These are phyloP conservation scores for Kwoniella sp. DNA, from an alignment of 768 basidiomycete species.

Conservation along the genomic window DNA sequence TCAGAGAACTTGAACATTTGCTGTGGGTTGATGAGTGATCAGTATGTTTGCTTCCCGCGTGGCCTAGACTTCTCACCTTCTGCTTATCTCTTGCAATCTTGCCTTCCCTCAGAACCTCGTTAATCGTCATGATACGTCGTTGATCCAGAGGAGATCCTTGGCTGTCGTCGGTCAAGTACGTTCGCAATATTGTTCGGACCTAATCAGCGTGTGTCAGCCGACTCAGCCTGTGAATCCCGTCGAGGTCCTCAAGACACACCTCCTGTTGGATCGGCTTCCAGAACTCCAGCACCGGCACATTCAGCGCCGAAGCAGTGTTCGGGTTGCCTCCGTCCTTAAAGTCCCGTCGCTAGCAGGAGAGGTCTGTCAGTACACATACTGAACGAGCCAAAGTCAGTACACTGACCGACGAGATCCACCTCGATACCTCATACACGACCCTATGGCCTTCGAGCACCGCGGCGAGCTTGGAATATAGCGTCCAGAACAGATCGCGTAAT, in stretches of 20 bases:
- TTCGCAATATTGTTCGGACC: slow-evolving; percentile 76
- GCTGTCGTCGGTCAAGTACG: slow-evolving; percentile 90
- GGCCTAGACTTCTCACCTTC: slow-evolving; percentile 59
- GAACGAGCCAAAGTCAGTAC: background rate
- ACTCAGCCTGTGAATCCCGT: background rate
- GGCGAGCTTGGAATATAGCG: slow-evolving; percentile 87
- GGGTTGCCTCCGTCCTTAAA: slow-evolving; percentile 81
- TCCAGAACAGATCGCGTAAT: slow-evolving; percentile 91
- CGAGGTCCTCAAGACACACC: slow-evolving; percentile 54
- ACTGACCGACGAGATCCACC: slow-evolving; percentile 84
- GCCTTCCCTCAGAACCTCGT: slow-evolving; percentile 83
- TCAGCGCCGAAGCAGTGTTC: slow-evolving; percentile 57
- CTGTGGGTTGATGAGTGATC: slow-evolving; percentile 53
- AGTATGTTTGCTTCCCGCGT: too few species aligned
- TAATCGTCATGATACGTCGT: slow-evolving; percentile 87
- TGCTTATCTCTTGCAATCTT: slow-evolving; percentile 70
- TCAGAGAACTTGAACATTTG: slow-evolving; percentile 86
- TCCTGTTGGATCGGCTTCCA: slow-evolving; percentile 86
- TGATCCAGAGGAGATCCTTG: slow-evolving; percentile 70
- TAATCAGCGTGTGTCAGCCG: slow-evolving; percentile 47
- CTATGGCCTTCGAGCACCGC: slow-evolving; percentile 88
- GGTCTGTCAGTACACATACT: background rate
- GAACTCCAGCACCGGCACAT: slow-evolving; percentile 70
- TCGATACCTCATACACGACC: slow-evolving; percentile 83
- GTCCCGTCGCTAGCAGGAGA: slow-evolving; percentile 66